phyloP scores from a whole-genome alignment of 1,284 basidiomycete genomes.

The Tilletia horrida region DNA sequence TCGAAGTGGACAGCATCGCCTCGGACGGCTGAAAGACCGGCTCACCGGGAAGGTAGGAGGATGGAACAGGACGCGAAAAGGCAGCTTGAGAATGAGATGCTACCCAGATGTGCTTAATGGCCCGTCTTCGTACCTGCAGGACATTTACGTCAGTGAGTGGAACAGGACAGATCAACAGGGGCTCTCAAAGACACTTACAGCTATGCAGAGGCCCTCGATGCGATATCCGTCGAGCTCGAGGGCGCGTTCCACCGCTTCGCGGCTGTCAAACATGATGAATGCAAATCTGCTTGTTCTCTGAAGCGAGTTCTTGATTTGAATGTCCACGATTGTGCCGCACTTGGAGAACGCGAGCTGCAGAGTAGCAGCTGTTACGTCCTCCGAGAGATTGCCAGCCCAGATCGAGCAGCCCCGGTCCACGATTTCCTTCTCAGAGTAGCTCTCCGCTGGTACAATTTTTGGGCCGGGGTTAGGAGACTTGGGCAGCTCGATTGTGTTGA shows the following conservation, averaged over 20 bases:
- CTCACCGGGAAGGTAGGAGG: too few species aligned
- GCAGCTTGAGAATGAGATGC: background rate
- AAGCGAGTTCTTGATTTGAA: background rate
- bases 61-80: too few species aligned
- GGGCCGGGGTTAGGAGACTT: background rate
- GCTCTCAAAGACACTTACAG: background rate
- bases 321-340: background rate
- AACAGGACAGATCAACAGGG: background rate
- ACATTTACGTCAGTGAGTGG: background rate
- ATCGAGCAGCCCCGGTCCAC: conserved; percentile 11
- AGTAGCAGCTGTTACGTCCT: background rate
- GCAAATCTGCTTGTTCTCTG: conserved; percentile 2
- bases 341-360: background rate
- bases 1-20: too few species aligned
- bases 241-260: background rate
- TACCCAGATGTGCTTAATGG: conserved; percentile 1
- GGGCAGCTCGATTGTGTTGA: too few species aligned
- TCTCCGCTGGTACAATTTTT: background rate
- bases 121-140: background rate
- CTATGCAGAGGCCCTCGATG: background rate
- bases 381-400: background rate
- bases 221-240: background rate
- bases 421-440: background rate
- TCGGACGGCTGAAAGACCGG: too few species aligned
- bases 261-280: background rate